Conservation (phyloP, 441 rosid species). For the Pelargonium cotyledonis region DNA sequence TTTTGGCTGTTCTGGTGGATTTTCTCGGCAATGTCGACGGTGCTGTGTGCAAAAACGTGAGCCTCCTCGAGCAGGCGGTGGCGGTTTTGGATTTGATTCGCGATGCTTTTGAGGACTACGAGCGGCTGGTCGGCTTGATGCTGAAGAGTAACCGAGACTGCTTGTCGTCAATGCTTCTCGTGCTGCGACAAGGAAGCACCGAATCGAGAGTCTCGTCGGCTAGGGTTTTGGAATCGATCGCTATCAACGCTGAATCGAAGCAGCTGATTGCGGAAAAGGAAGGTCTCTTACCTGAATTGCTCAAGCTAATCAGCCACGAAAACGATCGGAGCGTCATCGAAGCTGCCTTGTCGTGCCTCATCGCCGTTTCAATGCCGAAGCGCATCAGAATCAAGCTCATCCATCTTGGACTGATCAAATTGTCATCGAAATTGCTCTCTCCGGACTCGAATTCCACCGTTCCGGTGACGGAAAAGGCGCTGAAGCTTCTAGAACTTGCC, state of each 20-base stretch:
- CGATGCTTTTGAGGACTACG: conserved; percentile 29
- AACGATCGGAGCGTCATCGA: conserved; percentile 6
- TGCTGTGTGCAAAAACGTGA: conserved; percentile 7
- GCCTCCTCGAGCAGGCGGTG: conserved; percentile 32
- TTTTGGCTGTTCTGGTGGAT: conserved; percentile 45
- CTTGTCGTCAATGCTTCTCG: conserved; percentile 35
- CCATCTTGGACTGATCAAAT: not conserved
- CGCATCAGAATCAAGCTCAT: conserved; percentile 9
- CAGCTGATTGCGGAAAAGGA: conserved; percentile 7
- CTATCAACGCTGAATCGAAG: conserved; percentile 8
- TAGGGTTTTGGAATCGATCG: conserved; percentile 11
- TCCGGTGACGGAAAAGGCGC: conserved; percentile 48
- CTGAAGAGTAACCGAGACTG: conserved; percentile 31
- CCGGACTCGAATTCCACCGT: conserved; percentile 16
- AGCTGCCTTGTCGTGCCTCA: conserved; percentile 15
- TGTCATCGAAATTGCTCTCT: not conserved
- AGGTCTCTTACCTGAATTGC: conserved; percentile 3
- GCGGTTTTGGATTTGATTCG: conserved; percentile 36
- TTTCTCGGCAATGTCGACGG: conserved; percentile 16
- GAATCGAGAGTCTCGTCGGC: conserved; percentile 2
- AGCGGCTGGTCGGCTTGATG: conserved; percentile 33
- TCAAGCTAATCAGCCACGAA: conserved; percentile 2
- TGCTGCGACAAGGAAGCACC: conserved; percentile 27
- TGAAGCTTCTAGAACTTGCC: conserved; percentile 53
- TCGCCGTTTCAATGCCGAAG: conserved; percentile 13